Percentiles rank a stretch among this genome's conserved stretches.
Evolutionary conservation across 1,284 basidiomycete genomes (phyloP).

Genomic region (Meira miltonrushii): DNA sequence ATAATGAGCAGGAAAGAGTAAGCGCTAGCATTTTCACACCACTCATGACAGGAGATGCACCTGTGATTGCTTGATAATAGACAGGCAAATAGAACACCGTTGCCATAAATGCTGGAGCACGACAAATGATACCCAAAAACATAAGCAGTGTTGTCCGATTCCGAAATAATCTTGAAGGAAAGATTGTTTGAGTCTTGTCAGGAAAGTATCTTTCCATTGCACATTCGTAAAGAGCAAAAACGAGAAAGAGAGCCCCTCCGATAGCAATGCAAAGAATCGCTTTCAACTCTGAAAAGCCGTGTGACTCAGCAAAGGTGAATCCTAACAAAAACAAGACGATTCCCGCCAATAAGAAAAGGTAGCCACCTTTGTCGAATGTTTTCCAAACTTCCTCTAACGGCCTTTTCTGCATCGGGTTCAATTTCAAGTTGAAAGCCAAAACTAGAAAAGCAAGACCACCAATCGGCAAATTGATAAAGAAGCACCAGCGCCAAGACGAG

Average conservation of each 20-base stretch:
- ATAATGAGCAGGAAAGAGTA: conserved; percentile 62
- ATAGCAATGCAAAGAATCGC: conserved; percentile 71
- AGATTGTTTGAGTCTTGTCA: conserved; percentile 63
- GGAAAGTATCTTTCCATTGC: conserved; percentile 60
- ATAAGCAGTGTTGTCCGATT: conserved; percentile 69
- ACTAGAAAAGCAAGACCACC: conserved; percentile 67
- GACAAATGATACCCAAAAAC: conserved; percentile 63
- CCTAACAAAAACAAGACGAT: conserved; percentile 74
- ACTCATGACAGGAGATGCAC: conserved; percentile 67
- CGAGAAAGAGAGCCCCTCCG: conserved; percentile 62
- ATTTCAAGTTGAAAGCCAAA: conserved; percentile 73
- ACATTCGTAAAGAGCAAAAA: conserved; percentile 63
- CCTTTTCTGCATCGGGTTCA: conserved; percentile 61
- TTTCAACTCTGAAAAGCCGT: conserved; percentile 54
- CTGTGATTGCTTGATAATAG: conserved; percentile 69
- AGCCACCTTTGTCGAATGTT: conserved; percentile 73
- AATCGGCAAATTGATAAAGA: conserved; percentile 62
- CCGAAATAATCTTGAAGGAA: conserved; percentile 74
- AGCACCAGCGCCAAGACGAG: conserved; percentile 53
- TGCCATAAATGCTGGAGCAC: conserved; percentile 56
- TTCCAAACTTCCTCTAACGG: conserved; percentile 61
- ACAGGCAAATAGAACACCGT: conserved; percentile 55
- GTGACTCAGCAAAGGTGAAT: conserved; percentile 68
- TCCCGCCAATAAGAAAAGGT: conserved; percentile 66
- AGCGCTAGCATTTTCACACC: conserved; percentile 72